phyloP scores from a whole-genome alignment of 495 filamentous ascomycete genomes.

The Hypoxylon lienhwacheense region DNA sequence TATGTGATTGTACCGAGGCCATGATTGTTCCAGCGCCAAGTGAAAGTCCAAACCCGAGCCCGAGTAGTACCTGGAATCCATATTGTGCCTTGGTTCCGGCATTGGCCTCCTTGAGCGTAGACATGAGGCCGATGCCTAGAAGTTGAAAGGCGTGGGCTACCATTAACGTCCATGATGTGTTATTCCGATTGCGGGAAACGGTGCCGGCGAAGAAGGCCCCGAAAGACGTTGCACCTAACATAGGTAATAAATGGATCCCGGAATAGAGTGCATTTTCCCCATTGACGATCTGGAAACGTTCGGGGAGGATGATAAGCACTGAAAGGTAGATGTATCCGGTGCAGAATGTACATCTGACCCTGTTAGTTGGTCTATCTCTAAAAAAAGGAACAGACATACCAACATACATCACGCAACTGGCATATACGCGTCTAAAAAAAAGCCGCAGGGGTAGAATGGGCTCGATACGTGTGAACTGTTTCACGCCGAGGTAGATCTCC shows the following conservation, averaged over 20 bases:
- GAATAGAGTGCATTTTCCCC: constrained; percentile 51
- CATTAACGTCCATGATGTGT: constrained; percentile 55
- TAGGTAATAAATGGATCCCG: constrained; percentile 61
- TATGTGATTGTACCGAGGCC: constrained; percentile 51
- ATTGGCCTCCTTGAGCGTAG: constrained; percentile 37
- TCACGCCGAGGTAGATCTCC: constrained; percentile 46
- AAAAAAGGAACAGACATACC: constrained; percentile 29
- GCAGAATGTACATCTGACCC: constrained; percentile 48
- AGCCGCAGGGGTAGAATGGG: constrained; percentile 50
- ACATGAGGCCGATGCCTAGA: constrained; percentile 55
- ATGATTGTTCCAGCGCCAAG: constrained; percentile 56
- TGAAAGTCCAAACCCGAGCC: constrained; percentile 56
- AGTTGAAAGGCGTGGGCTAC: constrained; percentile 54
- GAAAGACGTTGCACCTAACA: constrained; percentile 54
- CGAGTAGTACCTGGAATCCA: constrained; percentile 58
- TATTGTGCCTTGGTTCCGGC: constrained; percentile 44
- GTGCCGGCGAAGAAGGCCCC: constrained; percentile 55
- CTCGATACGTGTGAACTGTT: constrained; percentile 36
- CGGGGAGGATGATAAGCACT: constrained; percentile 60
- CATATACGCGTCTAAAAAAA: constrained; percentile 40
- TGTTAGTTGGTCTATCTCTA: constrained; percentile 25
- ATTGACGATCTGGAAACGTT: constrained; percentile 62
- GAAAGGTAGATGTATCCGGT: constrained; percentile 61
- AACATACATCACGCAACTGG: constrained; percentile 50
- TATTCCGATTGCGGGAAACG: constrained; percentile 48